Base-by-base conservation (phyloP, 1,139 yeast species). In the Protomyces inouyei region DNA sequence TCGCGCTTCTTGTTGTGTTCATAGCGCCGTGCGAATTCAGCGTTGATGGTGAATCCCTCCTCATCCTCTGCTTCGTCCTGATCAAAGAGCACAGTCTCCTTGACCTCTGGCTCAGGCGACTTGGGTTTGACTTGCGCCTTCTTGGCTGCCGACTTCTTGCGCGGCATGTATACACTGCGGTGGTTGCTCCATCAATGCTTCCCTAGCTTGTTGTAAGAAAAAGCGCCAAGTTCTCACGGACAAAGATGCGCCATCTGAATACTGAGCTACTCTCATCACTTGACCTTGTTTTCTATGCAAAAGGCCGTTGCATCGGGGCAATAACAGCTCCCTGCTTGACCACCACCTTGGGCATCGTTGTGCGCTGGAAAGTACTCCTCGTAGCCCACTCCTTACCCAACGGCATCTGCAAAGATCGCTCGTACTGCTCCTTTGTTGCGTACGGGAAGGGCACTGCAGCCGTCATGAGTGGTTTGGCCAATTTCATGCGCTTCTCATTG, bases 321-420 rank as follows among this genome's bases (percentile, higher is more conserved):
- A 93, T 89, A 61, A 92, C 93, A 66, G 83, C 80, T 72, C 98
- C 97, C 71, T 89, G 91, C 76, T 91, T 91, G 66, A 89, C 86
- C 69, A 89, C 80, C 55, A 93, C 85, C 72, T 89, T 82, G 56
- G 98, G 98, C 84, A 88, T 91, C 67, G 95, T 89, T 71, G 89
- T 78, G 73, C 84, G 84, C 78, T 91, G 96, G 78, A 89, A 95
- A 1, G 96, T 85, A 64, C 85, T 88, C 72, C 91, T 84, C 12
- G 96, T 83, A 3, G 95, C 85, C 98, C 98, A 93, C 77, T 93
- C 97, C 76, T 89, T 96, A 38, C 98, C 98, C 68, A 93, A 79
- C n/a, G 98, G 98, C 91, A 91, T 87, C 73, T 96, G 83, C 72
- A 93, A 79, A 2, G 96, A 86, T 73, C 96, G 83, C 76, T 93